Evolutionary conservation across 768 basidiomycete genomes (phyloP), one percentile per base, ranked within the genome.

Genomic region (Epithele typhae): DNA sequence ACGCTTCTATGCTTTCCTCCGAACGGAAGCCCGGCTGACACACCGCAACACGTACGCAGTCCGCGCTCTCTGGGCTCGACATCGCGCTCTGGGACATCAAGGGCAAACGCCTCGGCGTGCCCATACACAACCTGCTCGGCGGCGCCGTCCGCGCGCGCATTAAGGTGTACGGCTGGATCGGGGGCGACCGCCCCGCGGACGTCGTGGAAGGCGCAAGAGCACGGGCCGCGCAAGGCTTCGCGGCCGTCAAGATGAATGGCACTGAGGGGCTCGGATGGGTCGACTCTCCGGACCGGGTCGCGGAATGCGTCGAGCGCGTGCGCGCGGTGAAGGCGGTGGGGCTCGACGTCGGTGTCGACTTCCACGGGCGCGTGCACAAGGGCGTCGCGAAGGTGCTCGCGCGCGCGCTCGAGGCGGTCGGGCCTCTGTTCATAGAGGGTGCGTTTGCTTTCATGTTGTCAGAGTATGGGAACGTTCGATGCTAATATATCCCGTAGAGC

Each of bases 41-140:
- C 33, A 33, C 30, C 25, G 7, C 37, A 10, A 38, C n/a, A 11
- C 42, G 37, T 22, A 25, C 37, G 2, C 47, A 77, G 74, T 78
- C 74, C 23, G 78, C 74, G 8, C 61, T 78, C 9, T 76, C 78
- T 2, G 81, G 82, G 0, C 62, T 86, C 24, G 82, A 85, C 61
- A 86, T 87, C 48, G 82, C 82, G 1, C 67, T 87, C 1, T 76
- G 85, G 85, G 85, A 87, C 56, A 82, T 87, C 64, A 86, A 86
- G 54, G 86, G 86, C n/a, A 85, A 84, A 65, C 80, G 78, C 25
- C 72, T 86, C 2, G 82, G 82, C 25, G 84, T 76, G 2, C 65
- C 67, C 1, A 57, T 76, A 19, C 75, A 70, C 69, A 67, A 83
- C 61, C 68, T 88, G 1, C 72, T 85, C 5, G 86, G 84, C 7